Percentiles rank a stretch among this genome's conserved stretches.
phyloP scores from a whole-genome alignment of 108 stramenopile species.

The Skeletonema costatum region DNA sequence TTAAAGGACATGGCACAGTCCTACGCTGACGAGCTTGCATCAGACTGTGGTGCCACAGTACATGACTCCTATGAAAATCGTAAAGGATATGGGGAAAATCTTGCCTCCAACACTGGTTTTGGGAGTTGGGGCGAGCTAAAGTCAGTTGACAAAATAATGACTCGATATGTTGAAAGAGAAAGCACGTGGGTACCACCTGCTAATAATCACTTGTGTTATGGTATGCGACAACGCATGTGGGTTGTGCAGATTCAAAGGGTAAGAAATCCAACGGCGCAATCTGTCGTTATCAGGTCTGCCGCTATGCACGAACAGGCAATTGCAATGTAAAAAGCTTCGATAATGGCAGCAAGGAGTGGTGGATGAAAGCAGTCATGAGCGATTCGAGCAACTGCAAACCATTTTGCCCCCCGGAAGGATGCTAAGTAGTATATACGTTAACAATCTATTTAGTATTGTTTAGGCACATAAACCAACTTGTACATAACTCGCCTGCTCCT shows the following conservation, averaged over 20 bases:
- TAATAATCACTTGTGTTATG: background rate
- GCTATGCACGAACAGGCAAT: background rate
- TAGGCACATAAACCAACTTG: too few species aligned
- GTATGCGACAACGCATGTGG: background rate
- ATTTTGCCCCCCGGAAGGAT: slow-evolving; percentile 5
- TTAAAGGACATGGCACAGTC: background rate
- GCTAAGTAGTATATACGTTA: background rate
- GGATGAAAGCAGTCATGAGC: background rate
- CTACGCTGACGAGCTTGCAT: background rate
- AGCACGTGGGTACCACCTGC: background rate
- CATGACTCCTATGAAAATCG: background rate
- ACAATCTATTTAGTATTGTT: too few species aligned
- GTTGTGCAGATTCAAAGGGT: background rate
- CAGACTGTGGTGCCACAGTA: background rate
- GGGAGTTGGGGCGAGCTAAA: background rate
- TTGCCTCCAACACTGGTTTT: slow-evolving; percentile 24
- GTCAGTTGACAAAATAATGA: background rate
- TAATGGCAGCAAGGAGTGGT: background rate
- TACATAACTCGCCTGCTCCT: too few species aligned
- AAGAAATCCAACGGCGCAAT: background rate
- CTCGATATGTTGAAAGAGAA: background rate
- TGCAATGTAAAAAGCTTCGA: background rate
- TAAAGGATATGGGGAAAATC: slow-evolving; percentile 28
- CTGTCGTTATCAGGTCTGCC: background rate
- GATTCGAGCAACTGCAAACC: background rate